Conservation (phyloP, 768 basidiomycete genomes). For the Bullera alba region DNA sequence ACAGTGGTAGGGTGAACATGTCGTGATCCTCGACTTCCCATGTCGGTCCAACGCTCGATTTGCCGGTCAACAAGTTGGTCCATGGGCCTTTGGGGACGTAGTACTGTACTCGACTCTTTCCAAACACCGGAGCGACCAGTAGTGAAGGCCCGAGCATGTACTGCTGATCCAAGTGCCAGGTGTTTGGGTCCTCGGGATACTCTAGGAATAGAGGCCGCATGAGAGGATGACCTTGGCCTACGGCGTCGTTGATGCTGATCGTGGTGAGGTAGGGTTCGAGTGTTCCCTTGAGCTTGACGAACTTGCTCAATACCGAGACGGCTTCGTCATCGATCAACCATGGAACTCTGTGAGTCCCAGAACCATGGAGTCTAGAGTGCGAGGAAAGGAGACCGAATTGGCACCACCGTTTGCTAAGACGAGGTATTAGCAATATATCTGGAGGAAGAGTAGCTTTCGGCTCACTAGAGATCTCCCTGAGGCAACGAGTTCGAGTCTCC, state of each 20-base stretch:
- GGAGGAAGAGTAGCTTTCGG: too few species aligned
- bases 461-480: constrained; percentile 2
- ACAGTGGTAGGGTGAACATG: constrained; percentile 2
- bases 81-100: not conserved
- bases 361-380: constrained; percentile 11
- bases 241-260: not conserved
- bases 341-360: constrained; percentile 6
- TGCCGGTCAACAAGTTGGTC: constrained; percentile 4
- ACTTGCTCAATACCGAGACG: constrained; percentile 4
- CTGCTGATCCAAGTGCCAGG: constrained; percentile 6
- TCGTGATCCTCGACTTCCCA: constrained; percentile 5
- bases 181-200: constrained; percentile 4
- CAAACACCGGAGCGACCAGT: not conserved
- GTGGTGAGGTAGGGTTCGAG: constrained; percentile 10
- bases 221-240: constrained; percentile 3
- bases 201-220: constrained; percentile 9
- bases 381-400: constrained; percentile 13
- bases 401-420: constrained; percentile 9
- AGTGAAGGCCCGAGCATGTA: constrained; percentile 7
- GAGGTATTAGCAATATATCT: not conserved
- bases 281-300: constrained; percentile 6
- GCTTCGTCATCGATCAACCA: constrained; percentile 10
- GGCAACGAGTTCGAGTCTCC: not conserved
- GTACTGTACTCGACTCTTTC: not conserved
- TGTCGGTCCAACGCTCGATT: not conserved